Evolutionary conservation across 805 yeast species (phyloP), one percentile per base, ranked within the genome.

Genomic region (Kluyveromyces siamensis): DNA sequence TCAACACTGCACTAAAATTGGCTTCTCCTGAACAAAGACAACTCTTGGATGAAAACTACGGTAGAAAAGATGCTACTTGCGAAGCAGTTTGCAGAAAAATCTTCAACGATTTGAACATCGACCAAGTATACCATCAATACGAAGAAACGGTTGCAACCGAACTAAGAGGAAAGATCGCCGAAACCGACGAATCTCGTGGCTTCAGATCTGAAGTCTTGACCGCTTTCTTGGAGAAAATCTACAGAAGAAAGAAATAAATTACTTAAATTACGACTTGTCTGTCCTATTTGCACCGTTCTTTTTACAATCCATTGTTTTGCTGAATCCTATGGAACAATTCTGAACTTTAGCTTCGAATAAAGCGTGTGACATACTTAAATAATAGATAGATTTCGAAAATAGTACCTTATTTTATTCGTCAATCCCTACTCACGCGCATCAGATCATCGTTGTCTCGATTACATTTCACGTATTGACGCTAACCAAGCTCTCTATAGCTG

Each of bases 101-200:
- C 48, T 93, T 87, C 73, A 69, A 71, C 48, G 87, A 87, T 46
- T 73, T 93, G 67, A 76, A 81, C 38, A 78, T 93, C 55, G 87
- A 83, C 52, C 64, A 79, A 52, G 71, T 78, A 52, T 93, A 88
- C 71, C 76, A 74, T 43, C 80, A 81, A 49, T 93, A 91, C 68
- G 99, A 93, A 72, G 97, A 90, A 61, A 66, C 72, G 39, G 68
- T 81, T 50, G 96, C 87, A 33, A 68, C 68, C 44, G 78, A 84
- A 51, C 74, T 93, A 63, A 78, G 71, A 60, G 65, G 66, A 38
- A 74, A 79, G 65, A 93, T 93, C 55, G 76, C 76, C n/a, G 59
- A 74, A 27, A 70, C 86, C 50, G 98, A 93, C 63, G 98, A 91
- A 71, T 73, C 85, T 19, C 81, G 95, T 62, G 99, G 99, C n/a